Conservation (phyloP, 1,284 basidiomycete species). For the Moesziomyces sp. region DNA sequence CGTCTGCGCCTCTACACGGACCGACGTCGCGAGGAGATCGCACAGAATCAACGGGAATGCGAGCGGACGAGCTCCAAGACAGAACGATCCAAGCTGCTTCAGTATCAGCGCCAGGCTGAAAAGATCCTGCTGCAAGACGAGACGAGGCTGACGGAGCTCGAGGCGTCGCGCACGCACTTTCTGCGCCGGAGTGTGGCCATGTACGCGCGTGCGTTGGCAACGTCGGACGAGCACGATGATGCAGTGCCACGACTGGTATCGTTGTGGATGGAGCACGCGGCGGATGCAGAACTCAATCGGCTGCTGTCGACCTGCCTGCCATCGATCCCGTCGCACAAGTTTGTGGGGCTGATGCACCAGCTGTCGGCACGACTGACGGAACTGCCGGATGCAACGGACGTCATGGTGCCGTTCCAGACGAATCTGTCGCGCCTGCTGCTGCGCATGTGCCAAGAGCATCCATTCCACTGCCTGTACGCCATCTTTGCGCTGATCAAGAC, state of each 20-base stretch:
- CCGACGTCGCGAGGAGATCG: conserved; percentile 75
- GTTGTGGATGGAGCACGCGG: conserved; percentile 89
- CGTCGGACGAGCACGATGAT: conserved; percentile 80
- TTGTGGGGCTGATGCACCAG: conserved; percentile 90
- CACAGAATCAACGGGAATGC: conserved; percentile 73
- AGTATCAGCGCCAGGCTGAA: conserved; percentile 41
- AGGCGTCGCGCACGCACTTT: conserved; percentile 71
- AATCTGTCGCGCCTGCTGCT: conserved; percentile 77
- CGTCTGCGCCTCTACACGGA: conserved; percentile 80
- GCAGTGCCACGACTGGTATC: conserved; percentile 82
- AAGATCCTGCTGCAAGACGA: conserved; percentile 50
- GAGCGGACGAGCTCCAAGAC: conserved; percentile 25
- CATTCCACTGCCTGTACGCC: conserved; percentile 92
- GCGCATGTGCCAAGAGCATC: conserved; percentile 87
- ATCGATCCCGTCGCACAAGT: conserved; percentile 85
- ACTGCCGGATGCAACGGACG: conserved; percentile 63
- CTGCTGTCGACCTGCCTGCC: conserved; percentile 73
- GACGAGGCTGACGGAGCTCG: conserved; percentile 35
- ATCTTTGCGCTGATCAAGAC: conserved; percentile 75
- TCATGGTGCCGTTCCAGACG: conserved; percentile 71
- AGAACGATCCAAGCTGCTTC: conserved; percentile 21
- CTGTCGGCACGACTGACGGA: conserved; percentile 80
- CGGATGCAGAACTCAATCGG: conserved; percentile 73
- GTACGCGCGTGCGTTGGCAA: conserved; percentile 80
- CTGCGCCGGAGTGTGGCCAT: conserved; percentile 81